Conservation (phyloP, 1,139 yeast species). For the Pichia norvegensis region DNA sequence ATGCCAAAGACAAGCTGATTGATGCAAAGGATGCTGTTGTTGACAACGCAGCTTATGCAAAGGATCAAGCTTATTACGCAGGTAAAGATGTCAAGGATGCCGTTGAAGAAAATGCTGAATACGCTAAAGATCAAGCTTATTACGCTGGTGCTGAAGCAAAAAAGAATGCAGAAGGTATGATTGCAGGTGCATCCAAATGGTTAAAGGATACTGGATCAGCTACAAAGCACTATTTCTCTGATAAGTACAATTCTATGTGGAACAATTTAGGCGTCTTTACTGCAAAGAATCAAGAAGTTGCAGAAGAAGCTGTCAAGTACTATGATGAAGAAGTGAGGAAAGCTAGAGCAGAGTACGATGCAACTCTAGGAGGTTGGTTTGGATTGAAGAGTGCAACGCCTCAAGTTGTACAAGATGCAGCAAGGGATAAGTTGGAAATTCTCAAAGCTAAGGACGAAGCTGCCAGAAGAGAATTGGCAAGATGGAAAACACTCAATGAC, state of each 20-base stretch:
- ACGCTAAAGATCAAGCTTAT: conserved; percentile 23
- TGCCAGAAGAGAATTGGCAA: conserved; percentile 13
- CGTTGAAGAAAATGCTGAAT: conserved; percentile 12
- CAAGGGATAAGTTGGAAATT: conserved; percentile 10
- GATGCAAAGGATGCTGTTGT: conserved; percentile 3
- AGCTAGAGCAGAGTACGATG: conserved; percentile 14
- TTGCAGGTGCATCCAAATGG: not conserved
- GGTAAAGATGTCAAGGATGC: conserved; percentile 16
- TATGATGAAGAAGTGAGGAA: conserved; percentile 10
- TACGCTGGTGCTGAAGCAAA: conserved; percentile 16
- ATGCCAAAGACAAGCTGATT: conserved; percentile 1
- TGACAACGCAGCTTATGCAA: conserved; percentile 6
- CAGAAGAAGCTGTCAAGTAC: conserved; percentile 24
- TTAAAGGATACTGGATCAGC: conserved; percentile 2
- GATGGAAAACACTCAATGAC: conserved; percentile 8
- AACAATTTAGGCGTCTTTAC: conserved; percentile 23
- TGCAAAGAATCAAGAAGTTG: conserved; percentile 22
- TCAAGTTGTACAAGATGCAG: conserved; percentile 12
- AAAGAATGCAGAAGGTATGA: not conserved
- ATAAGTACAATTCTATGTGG: conserved; percentile 30
- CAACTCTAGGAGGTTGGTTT: conserved; percentile 14
- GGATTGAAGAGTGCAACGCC: conserved; percentile 15
- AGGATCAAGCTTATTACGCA: conserved; percentile 6
- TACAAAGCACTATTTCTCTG: conserved; percentile 28
- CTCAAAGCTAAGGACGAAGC: conserved; percentile 8